Evolutionary conservation across 2,329 filamentous ascomycete genomes (phyloP).

Genomic region (Verticillium dahliae): DNA sequence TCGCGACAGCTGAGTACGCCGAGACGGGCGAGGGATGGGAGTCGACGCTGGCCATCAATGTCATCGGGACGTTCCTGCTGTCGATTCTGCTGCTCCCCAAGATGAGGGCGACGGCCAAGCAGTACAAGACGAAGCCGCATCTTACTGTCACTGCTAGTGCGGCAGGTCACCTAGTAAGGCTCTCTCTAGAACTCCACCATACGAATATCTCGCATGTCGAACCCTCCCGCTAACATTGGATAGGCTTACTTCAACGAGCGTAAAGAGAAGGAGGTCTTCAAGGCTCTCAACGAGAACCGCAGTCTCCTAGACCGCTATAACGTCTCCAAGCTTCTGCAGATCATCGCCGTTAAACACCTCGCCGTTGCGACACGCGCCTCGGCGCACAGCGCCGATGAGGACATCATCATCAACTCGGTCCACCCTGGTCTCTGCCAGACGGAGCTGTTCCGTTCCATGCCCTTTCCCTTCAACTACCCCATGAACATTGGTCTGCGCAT

Average conservation of each 20-base stretch:
- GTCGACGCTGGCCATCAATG: constrained; percentile 36
- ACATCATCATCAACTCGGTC: constrained; percentile 29
- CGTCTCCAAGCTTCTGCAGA: constrained; percentile 25
- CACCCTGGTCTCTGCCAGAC: constrained; percentile 35
- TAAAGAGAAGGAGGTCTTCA: constrained; percentile 22
- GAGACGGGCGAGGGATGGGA: constrained; percentile 31
- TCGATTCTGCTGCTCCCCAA: constrained; percentile 34
- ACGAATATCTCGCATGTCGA: neutral
- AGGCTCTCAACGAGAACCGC: constrained; percentile 20
- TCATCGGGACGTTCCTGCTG: constrained; percentile 38
- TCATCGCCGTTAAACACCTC: constrained; percentile 24
- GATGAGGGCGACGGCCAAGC: constrained; percentile 26
- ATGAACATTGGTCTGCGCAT: constrained; percentile 11
- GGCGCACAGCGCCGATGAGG: constrained; percentile 21
- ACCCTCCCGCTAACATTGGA: neutral
- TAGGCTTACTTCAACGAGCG: constrained; percentile 26
- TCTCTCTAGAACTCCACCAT: neutral
- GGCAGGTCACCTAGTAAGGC: neutral
- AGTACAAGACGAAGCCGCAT: constrained; percentile 6
- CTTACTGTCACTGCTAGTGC: neutral
- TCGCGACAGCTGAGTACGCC: constrained; percentile 13
- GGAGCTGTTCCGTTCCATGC: constrained; percentile 25
- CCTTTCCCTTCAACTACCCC: constrained; percentile 19
- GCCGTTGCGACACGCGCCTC: constrained; percentile 23
- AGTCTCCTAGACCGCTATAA: constrained; percentile 25